These are phyloP conservation scores for Leersia perrieri DNA, from an alignment of 176 grass and related monocot genomes.

Conservation along the genomic window DNA sequence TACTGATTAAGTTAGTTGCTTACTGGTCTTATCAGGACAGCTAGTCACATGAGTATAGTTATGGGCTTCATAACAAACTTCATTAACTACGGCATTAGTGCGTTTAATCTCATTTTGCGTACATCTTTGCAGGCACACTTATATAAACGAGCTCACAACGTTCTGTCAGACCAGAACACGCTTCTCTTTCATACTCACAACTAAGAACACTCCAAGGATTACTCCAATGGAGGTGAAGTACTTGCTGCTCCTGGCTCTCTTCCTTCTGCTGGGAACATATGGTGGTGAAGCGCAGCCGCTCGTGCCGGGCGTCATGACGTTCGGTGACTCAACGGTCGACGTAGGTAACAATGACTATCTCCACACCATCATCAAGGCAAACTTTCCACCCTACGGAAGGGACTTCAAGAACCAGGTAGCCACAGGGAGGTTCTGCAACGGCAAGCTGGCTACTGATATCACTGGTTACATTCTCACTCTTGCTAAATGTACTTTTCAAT, in stretches of 20 bases:
- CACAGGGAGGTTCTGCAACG: constrained; percentile 97
- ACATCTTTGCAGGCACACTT: neutral
- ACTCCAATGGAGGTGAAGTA: constrained; percentile 15
- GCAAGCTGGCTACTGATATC: constrained; percentile 85
- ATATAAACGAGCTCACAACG: constrained; percentile 32
- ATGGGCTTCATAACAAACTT: constrained; percentile 20
- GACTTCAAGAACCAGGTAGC: constrained; percentile 72
- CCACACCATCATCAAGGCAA: constrained; percentile 69
- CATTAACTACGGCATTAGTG: constrained; percentile 10
- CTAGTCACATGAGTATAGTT: constrained; percentile 15
- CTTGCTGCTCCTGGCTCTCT: constrained; percentile 30
- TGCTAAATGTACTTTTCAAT: neutral
- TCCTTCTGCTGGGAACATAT: constrained; percentile 26
- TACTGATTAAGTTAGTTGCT: neutral
- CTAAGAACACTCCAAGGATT: neutral
- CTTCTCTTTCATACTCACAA: constrained; percentile 12
- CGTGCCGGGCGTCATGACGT: constrained; percentile 76
- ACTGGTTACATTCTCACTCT: constrained; percentile 50
- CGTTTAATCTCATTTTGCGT: neutral
- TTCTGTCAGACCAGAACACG: neutral
- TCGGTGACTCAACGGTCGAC: constrained; percentile 85
- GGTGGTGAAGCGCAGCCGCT: constrained; percentile 59
- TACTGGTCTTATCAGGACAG: constrained; percentile 11
- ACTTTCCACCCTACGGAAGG: constrained; percentile 86
- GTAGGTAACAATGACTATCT: constrained; percentile 96